These are phyloP conservation scores for Fraxinus platypoda DNA, from an alignment of 305 asterid species.

Conservation along the genomic window DNA sequence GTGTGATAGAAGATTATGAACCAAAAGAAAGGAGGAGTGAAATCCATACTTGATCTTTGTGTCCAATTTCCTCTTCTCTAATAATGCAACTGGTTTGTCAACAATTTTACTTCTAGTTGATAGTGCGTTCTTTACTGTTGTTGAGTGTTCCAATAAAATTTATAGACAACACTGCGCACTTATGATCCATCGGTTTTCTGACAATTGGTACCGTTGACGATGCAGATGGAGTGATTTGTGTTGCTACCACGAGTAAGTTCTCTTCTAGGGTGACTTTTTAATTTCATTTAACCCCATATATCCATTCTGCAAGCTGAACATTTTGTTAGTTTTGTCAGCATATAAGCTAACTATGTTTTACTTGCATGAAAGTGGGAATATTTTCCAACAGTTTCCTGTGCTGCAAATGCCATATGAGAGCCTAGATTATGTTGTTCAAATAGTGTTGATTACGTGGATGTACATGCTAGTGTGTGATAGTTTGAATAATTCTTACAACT, in stretches of 20 bases:
- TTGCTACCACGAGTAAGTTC: conserved; percentile 75
- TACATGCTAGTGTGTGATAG: neutral
- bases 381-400: neutral
- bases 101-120: conserved; percentile 4
- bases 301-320: neutral
- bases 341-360: neutral
- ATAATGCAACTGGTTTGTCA: neutral
- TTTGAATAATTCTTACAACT: neutral
- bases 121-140: neutral
- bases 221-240: conserved; percentile 73
- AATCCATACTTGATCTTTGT: neutral
- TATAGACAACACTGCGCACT: neutral
- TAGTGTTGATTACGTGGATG: neutral
- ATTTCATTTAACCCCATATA: neutral
- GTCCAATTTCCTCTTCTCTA: neutral
- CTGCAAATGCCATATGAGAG: neutral
- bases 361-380: neutral
- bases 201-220: conserved; percentile 20
- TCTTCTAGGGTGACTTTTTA: neutral
- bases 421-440: neutral
- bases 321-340: neutral
- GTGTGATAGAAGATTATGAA: neutral
- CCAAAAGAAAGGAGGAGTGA: neutral
- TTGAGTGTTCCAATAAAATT: neutral
- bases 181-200: conserved; percentile 17